Conservation (phyloP, 2,329 filamentous ascomycete genomes). For the Gnomoniopsis smithogilvyi region DNA sequence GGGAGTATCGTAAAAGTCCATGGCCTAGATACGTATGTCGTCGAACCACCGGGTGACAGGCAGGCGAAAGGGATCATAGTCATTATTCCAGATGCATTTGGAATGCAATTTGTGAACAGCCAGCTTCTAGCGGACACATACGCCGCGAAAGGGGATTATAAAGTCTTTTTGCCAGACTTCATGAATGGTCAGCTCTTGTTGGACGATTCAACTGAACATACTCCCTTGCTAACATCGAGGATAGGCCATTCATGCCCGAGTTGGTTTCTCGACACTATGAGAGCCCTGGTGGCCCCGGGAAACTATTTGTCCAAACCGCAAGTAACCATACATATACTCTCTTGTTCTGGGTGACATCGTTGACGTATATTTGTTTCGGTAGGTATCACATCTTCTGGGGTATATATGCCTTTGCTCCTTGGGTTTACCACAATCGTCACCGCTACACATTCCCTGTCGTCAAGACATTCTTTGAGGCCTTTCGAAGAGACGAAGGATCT, state of each 20-base stretch:
- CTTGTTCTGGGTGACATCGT: not conserved
- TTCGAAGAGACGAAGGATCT: conserved; percentile 31
- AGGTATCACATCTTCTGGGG: conserved; percentile 26
- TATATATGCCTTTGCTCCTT: conserved; percentile 28
- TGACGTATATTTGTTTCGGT: not conserved
- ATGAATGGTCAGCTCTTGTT: conserved; percentile 36
- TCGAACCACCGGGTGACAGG: conserved; percentile 30
- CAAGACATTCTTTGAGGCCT: conserved; percentile 32
- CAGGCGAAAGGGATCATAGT: conserved; percentile 46
- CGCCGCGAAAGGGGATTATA: conserved; percentile 46
- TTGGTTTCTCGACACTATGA: conserved; percentile 28
- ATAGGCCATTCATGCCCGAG: conserved; percentile 29
- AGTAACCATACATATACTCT: conserved; percentile 7
- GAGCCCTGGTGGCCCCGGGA: conserved; percentile 21
- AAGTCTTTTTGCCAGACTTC: conserved; percentile 55
- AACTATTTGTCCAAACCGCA: conserved; percentile 29
- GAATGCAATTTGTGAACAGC: conserved; percentile 51
- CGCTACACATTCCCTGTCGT: conserved; percentile 32
- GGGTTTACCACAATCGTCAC: conserved; percentile 28
- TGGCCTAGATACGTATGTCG: conserved; percentile 46
- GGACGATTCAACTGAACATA: not conserved
- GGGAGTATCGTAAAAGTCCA: conserved; percentile 45
- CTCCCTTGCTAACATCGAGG: not conserved
- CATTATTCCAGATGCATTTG: conserved; percentile 54
- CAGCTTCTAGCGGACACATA: conserved; percentile 51